phyloP scores from a whole-genome alignment of 1,284 basidiomycete genomes.

The Tetrapyrgos nigripes region DNA sequence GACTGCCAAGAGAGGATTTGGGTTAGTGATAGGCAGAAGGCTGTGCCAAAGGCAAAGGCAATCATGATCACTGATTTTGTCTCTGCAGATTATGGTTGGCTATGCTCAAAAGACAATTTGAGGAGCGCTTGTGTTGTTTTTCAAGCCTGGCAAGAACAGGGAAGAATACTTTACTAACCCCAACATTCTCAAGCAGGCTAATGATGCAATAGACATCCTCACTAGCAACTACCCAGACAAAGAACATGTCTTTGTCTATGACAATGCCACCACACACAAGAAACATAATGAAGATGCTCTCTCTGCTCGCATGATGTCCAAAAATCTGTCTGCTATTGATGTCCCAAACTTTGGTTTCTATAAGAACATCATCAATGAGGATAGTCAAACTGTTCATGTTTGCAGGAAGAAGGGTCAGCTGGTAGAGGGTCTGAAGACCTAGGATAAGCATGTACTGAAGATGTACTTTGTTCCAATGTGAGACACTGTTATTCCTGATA shows the following conservation, averaged over 20 bases:
- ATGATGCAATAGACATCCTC: constrained; percentile 35
- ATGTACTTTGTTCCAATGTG: no score
- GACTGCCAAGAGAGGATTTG: constrained; percentile 19
- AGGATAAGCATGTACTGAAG: no score
- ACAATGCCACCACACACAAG: constrained; percentile 42
- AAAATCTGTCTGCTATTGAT: constrained; percentile 10
- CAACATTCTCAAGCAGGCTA: constrained; percentile 27
- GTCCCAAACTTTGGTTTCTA: no score
- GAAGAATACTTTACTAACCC: constrained; percentile 37
- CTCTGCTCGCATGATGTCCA: constrained; percentile 30
- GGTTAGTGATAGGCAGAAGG: background rate
- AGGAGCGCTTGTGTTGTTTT: constrained; percentile 20
- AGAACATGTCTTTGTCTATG: constrained; percentile 37
- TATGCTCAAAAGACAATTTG: constrained; percentile 11
- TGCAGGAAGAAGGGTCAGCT: no score
- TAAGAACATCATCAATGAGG: no score
- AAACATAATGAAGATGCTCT: constrained; percentile 37
- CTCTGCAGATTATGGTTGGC: constrained; percentile 38
- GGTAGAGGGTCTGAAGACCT: no score
- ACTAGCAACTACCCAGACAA: constrained; percentile 28
- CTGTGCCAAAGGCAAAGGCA: constrained; percentile 33
- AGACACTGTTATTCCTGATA: no score
- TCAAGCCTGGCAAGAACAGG: constrained; percentile 32
- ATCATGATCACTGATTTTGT: constrained; percentile 44
- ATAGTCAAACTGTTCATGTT: no score